phyloP scores from a whole-genome alignment of 139 green algal genomes.

The Microglena sp. region DNA sequence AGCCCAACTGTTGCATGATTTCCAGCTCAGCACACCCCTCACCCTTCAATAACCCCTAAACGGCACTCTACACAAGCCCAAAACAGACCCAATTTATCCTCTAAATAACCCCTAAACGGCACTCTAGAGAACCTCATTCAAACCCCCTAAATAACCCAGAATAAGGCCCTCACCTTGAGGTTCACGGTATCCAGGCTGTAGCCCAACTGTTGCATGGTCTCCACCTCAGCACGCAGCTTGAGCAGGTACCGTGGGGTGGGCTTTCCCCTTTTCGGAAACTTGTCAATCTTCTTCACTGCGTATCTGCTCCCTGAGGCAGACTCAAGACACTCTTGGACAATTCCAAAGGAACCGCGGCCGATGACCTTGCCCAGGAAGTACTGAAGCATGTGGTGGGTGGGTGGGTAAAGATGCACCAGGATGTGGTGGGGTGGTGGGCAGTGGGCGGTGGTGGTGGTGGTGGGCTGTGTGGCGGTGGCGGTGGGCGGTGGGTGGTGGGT shows the following conservation, averaged over 20 bases:
- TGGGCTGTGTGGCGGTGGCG: too few relatives aligned
- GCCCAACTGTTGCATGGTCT: conserved; percentile 86
- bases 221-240: conserved; percentile 88
- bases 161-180: conserved; percentile 44
- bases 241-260: conserved; percentile 64
- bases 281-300: conserved; percentile 82
- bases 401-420: too few relatives aligned
- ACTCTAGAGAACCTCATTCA: background rate
- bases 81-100: too few relatives aligned
- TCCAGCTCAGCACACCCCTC: conserved; percentile 31
- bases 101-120: too few relatives aligned
- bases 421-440: too few relatives aligned
- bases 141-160: background rate
- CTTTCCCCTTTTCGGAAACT: conserved; percentile 41
- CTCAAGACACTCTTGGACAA: conserved; percentile 69
- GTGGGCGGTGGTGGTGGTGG: too few relatives aligned
- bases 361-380: conserved; percentile 60
- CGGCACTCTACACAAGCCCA: too few relatives aligned
- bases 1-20: conserved; percentile 81
- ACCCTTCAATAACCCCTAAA: too few relatives aligned
- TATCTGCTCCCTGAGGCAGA: conserved; percentile 31
- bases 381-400: too few relatives aligned
- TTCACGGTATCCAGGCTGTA: conserved; percentile 70
- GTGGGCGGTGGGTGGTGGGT: too few relatives aligned
- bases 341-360: conserved; percentile 78